Evolutionary conservation across 1,139 yeast species (phyloP), one percentile per base, ranked within the genome.

Genomic region (Yamadazyma dendronema): DNA sequence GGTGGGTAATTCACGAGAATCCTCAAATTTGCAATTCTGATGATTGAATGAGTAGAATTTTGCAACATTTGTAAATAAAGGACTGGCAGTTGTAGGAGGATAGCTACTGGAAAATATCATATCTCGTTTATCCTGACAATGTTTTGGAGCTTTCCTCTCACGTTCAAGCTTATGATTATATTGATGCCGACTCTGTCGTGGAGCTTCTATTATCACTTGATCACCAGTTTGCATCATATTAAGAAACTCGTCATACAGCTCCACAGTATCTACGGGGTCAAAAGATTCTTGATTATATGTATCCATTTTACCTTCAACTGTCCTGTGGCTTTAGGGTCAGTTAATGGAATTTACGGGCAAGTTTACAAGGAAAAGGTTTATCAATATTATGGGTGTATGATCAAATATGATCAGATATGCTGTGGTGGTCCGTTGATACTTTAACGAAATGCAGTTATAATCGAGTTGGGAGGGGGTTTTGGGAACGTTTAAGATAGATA

Each of bases 191-290:
- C 8, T 19, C 22, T 19, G 22, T 19, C 22, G 22, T 19, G 12
- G 16, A 14, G 29, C 14, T 14, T 7, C n/a, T 6, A 17, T 9
- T 10, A 28, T n/a, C n/a, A 17, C 31, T 16, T 28, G 34, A 31
- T 15, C 21, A 14, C 16, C 15, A 23, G 9, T 23, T 36, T 58
- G 62, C 56, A 62, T 61, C 34, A 49, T 59, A 36, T 49, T 57
- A 30, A 62, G 49, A 44, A 62, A 64, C 45, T 61, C 65, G 42
- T 56, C 50, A 45, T 61, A 60, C 58, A 57, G 62, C 36, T 57
- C 62, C 28, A 57, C 56, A 11, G 54, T 45, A 19, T 43, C 38
- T 6, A 39, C 22, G 9, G 22, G 6, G 9, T 19, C 9, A 19
- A 7, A 19, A 19, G 22, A 19, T 9, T 19, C 22, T 9, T 7